Evolutionary conservation across 495 filamentous ascomycete genomes (phyloP).

Genomic region (Astrothelium subdiscretum): DNA sequence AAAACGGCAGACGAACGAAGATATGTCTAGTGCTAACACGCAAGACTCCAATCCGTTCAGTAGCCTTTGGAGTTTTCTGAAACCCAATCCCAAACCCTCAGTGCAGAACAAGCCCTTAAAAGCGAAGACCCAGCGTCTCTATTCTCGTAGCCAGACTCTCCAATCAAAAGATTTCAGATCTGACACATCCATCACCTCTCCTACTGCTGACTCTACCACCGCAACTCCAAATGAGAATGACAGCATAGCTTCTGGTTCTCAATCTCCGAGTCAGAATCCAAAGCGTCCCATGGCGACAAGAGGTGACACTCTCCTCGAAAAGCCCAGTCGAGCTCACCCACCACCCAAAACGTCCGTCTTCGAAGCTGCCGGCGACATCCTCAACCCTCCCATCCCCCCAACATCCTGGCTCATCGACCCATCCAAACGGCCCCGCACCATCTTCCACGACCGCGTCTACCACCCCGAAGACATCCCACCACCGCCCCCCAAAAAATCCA

Average conservation of each 20-base stretch:
- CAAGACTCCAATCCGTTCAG: neutral
- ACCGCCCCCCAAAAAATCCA: constrained; percentile 46
- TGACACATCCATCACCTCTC: neutral
- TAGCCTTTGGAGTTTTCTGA: neutral
- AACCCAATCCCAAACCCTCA: neutral
- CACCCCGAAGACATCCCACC: constrained; percentile 87
- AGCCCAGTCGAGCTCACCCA: constrained; percentile 30
- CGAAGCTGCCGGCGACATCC: constrained; percentile 81
- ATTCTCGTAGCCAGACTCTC: neutral
- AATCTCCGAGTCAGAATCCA: constrained; percentile 4
- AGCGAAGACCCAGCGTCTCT: neutral
- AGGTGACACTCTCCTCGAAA: constrained; percentile 36
- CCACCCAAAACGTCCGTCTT: constrained; percentile 92
- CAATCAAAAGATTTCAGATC: neutral
- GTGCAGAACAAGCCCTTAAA: neutral
- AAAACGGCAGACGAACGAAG: neutral
- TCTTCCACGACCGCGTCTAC: constrained; percentile 95
- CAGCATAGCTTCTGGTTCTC: constrained; percentile 4
- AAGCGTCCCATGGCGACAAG: constrained; percentile 28
- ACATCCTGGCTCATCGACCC: constrained; percentile 73
- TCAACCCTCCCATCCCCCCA: constrained; percentile 80
- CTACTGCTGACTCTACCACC: neutral
- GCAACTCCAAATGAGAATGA: neutral
- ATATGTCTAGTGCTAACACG: neutral
- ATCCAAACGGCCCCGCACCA: constrained; percentile 71